phyloP scores from a whole-genome alignment of 108 stramenopile species.

The Skeletonema grethae region DNA sequence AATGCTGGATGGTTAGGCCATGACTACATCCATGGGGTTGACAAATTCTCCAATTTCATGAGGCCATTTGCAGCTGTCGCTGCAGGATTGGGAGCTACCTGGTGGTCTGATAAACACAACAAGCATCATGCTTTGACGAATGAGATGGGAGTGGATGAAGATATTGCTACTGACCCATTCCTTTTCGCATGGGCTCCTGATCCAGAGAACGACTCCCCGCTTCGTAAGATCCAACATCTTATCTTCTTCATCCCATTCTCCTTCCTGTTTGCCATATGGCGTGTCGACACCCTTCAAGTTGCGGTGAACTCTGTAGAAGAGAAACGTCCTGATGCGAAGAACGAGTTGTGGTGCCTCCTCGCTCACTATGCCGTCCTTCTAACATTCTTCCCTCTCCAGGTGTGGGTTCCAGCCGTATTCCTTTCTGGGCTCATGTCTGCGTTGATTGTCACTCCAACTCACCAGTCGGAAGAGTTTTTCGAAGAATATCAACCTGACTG shows the following conservation, averaged over 20 bases:
- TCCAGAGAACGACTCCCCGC: slow-evolving; percentile 79
- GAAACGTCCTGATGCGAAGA: slow-evolving; percentile 74
- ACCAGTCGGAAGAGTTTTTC: slow-evolving; percentile 91
- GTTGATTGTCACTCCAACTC: slow-evolving; percentile 92
- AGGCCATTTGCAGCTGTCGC: slow-evolving; percentile 74
- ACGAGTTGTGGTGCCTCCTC: slow-evolving; percentile 69
- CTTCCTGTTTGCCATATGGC: slow-evolving; percentile 87
- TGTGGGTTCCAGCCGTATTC: slow-evolving; percentile 87
- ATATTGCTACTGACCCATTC: slow-evolving; percentile 91
- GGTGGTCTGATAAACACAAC: slow-evolving; percentile 93
- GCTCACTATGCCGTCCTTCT: slow-evolving; percentile 79
- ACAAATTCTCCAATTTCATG: slow-evolving; percentile 62
- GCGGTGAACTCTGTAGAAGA: slow-evolving; percentile 71
- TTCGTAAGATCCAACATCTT: slow-evolving; percentile 90
- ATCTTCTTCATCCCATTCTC: slow-evolving; percentile 88
- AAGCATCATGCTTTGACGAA: slow-evolving; percentile 89
- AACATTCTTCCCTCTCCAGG: slow-evolving; percentile 69
- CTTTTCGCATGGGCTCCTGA: slow-evolving; percentile 88
- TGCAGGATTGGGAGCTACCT: slow-evolving; percentile 78
- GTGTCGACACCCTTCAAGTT: slow-evolving; percentile 82
- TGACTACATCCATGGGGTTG: slow-evolving; percentile 92
- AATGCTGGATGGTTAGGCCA: slow-evolving; percentile 93
- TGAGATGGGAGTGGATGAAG: slow-evolving; percentile 92
- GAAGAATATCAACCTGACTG: slow-evolving; percentile 85
- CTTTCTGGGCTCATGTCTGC: slow-evolving; percentile 89